phyloP scores from a whole-genome alignment of 306 rosid species.

The Citrullus mucosospermus region DNA sequence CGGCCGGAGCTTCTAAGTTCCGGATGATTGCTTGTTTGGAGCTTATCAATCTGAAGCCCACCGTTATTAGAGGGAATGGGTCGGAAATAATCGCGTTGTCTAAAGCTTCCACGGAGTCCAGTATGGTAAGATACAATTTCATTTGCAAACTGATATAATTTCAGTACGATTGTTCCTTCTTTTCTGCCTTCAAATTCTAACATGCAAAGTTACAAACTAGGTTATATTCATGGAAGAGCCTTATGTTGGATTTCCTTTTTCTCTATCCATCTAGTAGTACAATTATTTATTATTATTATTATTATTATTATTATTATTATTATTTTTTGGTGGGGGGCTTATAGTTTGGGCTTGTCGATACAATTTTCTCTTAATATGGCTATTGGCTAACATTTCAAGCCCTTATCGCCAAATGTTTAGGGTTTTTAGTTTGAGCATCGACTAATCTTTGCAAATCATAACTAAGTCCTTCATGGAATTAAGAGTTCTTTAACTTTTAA shows the following conservation, averaged over 20 bases:
- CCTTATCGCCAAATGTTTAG: background rate
- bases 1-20: slow-evolving; percentile 55
- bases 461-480: background rate
- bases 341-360: background rate
- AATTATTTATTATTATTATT: background rate
- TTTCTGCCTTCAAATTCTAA: background rate
- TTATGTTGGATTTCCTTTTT: background rate
- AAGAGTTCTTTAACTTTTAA: background rate
- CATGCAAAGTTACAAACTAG: background rate
- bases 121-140: slow-evolving; percentile 35
- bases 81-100: slow-evolving; percentile 73
- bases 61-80: slow-evolving; percentile 69
- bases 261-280: background rate
- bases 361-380: background rate
- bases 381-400: background rate
- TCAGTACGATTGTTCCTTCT: background rate
- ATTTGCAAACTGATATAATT: background rate
- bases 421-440: background rate
- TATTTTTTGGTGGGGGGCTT: background rate
- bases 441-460: background rate
- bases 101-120: slow-evolving; percentile 14
- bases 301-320: no score
- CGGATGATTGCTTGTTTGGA: slow-evolving; percentile 52
- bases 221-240: background rate
- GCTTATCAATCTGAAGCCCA: slow-evolving; percentile 45